Base-by-base conservation (phyloP, 495 filamentous ascomycete genomes). In the Penicillium ochrochloron region DNA sequence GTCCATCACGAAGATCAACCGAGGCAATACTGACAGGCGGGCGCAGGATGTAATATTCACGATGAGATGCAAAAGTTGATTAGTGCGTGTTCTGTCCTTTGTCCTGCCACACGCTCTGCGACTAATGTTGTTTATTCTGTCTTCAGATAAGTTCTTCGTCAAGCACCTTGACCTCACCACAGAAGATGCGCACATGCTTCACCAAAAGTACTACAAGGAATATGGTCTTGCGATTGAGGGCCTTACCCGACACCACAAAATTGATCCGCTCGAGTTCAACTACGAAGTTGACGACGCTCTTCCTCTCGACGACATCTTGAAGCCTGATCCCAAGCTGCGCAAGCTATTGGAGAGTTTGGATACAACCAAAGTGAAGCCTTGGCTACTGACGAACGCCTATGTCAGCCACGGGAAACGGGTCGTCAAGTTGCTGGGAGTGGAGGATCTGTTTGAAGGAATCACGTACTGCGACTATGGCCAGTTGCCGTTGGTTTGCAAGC, bases 151-250 rank as follows among this genome's bases (percentile, higher is more conserved):
- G 55, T 97, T 96, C 79, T 97, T 97, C 71, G 77, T 85, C 57
- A 87, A 82, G 33, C 92, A 97, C 73, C 87, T 97, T 10, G 85
- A 85, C 19, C 83, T 99, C 2, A 81, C 79, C 29, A 75, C 81
- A 59, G 84, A 89, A 51, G 94, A 97, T 59, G 94, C 95, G 34
- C 85, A 84, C 61, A 82, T 86, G 67, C 86, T 99, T 3, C 96
- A 97, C 75, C 80, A 86, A 74, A 90, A 90, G 64, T 99, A 99
- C 83, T 98, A 97, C 82, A 88, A 87, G 68, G 90, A 92, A 70
- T 99, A 99, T 77, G 96, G 96, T 23, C 87, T 98, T 3, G 94
- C 96, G n/a, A 94, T 99, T 66, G 91, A 96, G 73, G 96, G 96
- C 0, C 83, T 99, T 2, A 93, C 96, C 1, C 88, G 91, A 27